Conservation (phyloP, 2,329 filamentous ascomycete genomes). For the Colletotrichum trifolii region DNA sequence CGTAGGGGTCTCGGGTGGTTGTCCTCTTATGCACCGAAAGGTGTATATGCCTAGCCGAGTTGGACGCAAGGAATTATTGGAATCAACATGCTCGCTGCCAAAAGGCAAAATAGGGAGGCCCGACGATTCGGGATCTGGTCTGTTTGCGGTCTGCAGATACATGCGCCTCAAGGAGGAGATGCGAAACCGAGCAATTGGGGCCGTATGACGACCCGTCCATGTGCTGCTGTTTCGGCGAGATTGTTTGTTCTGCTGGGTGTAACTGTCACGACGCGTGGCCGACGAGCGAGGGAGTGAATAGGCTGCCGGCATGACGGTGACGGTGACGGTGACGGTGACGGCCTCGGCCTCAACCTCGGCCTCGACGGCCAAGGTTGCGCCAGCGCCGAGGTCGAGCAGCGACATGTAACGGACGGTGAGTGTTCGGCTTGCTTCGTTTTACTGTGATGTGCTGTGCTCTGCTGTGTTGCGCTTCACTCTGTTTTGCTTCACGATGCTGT, state of each 20-base stretch:
- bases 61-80: no score
- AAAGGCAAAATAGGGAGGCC: neutral
- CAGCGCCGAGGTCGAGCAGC: no score
- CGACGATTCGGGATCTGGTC: neutral
- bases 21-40: no score
- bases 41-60: no score
- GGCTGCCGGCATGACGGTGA: neutral
- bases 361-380: no score
- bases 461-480: no score
- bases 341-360: neutral
- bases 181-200: conserved; percentile 16
- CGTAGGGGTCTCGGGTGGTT: no score
- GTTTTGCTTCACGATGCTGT: no score
- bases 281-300: neutral
- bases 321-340: neutral
- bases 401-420: no score
- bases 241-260: conserved; percentile 3
- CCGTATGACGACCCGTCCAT: neutral
- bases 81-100: no score
- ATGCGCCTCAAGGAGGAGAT: conserved; percentile 1
- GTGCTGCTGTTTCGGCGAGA: neutral
- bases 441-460: no score
- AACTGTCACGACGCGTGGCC: neutral
- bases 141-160: neutral
- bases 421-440: no score